Conservation (phyloP, 164 flowering plant genomes). For the Magnolia kwangsiensis region DNA sequence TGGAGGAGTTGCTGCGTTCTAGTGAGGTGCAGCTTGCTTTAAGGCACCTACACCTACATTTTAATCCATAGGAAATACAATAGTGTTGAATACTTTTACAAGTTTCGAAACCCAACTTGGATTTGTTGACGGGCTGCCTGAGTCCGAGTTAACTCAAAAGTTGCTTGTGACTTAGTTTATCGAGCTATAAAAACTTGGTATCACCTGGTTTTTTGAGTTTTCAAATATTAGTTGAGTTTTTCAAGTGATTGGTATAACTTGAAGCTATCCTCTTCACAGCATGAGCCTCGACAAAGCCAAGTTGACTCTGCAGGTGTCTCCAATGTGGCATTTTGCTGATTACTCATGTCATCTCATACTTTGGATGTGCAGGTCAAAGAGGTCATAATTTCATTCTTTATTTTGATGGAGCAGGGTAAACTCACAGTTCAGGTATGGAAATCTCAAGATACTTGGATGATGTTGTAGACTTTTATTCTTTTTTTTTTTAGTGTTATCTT, state of each 20-base stretch:
- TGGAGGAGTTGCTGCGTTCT: too few species aligned
- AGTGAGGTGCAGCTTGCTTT: too few species aligned
- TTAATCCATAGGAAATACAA: too few species aligned
- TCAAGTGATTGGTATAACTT: not conserved
- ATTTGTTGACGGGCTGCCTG: too few species aligned
- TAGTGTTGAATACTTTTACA: too few species aligned
- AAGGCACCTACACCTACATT: too few species aligned
- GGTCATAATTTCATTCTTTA: slow-evolving; percentile 63
- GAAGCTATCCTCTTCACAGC: not conserved
- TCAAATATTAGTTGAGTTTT: not conserved
- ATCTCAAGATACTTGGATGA: not conserved
- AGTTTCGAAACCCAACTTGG: too few species aligned
- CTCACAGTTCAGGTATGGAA: slow-evolving; percentile 47
- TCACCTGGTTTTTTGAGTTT: too few species aligned
- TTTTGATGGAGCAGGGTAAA: slow-evolving; percentile 84
- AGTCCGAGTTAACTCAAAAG: too few species aligned
- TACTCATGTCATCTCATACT: not conserved
- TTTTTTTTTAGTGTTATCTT: not conserved
- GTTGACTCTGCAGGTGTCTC: not conserved
- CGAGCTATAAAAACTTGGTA: too few species aligned
- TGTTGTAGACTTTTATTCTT: not conserved
- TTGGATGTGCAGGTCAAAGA: slow-evolving; percentile 63
- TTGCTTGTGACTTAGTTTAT: too few species aligned
- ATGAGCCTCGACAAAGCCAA: not conserved
- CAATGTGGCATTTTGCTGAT: not conserved